Evolutionary conservation across 2,329 filamentous ascomycete species (phyloP).

Genomic region (Dactylellina leptospora): DNA sequence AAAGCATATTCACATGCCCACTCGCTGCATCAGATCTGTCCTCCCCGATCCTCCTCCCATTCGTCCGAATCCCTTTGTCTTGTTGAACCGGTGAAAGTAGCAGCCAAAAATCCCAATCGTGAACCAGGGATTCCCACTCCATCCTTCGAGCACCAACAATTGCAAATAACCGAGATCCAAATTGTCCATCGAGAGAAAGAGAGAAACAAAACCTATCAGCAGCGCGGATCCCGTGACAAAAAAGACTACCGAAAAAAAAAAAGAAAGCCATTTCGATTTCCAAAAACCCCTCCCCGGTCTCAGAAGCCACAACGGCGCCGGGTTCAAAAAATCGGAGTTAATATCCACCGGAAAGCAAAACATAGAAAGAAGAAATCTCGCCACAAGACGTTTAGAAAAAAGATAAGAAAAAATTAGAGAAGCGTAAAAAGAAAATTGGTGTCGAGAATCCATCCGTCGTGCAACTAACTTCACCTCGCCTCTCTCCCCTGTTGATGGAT

Average conservation of each 20-base stretch:
- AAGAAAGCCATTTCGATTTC: slow-evolving; percentile 1
- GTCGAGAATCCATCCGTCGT: slow-evolving; percentile 53
- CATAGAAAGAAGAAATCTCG: slow-evolving; percentile 2
- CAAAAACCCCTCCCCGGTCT: slow-evolving; percentile 41
- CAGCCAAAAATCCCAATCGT: too few species aligned
- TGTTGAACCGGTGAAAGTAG: too few species aligned
- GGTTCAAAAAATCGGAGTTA: slow-evolving; percentile 16
- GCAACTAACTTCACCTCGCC: slow-evolving; percentile 39
- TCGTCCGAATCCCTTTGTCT: not conserved
- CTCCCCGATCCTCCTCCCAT: slow-evolving; percentile 9
- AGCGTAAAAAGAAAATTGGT: not conserved
- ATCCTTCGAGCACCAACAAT: not conserved
- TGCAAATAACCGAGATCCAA: not conserved
- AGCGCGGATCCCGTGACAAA: not conserved
- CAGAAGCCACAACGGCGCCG: slow-evolving; percentile 53
- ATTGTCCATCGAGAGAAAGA: not conserved
- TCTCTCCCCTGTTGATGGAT: slow-evolving; percentile 50
- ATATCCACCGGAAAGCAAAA: not conserved
- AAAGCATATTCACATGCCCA: slow-evolving; percentile 1
- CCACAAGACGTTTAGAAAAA: slow-evolving; percentile 6
- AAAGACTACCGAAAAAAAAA: not conserved
- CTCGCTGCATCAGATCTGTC: not conserved
- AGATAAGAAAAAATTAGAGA: slow-evolving; percentile 24
- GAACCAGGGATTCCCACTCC: too few species aligned
- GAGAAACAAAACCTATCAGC: not conserved